phyloP scores from a whole-genome alignment of 2,329 filamentous ascomycete genomes.

The Calonectria hawksworthii region DNA sequence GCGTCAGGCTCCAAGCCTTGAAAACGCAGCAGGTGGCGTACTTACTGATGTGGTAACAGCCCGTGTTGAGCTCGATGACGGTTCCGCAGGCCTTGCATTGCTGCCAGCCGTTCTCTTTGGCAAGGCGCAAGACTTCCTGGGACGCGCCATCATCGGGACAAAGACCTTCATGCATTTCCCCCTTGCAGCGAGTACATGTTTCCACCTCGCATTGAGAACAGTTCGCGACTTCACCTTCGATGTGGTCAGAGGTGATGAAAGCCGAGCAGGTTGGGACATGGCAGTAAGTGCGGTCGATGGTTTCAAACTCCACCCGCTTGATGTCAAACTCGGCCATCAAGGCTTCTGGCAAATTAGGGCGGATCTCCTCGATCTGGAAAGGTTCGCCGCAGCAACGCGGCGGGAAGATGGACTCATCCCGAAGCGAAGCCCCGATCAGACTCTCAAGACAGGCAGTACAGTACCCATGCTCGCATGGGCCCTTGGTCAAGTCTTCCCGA shows the following conservation, averaged over 20 bases:
- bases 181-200: slow-evolving; percentile 68
- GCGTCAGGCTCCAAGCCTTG: background rate
- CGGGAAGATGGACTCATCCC: slow-evolving; percentile 67
- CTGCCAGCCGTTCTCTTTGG: slow-evolving; percentile 62
- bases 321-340: slow-evolving; percentile 54
- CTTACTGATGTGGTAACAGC: slow-evolving; percentile 72
- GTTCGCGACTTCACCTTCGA: slow-evolving; percentile 50
- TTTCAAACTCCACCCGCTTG: slow-evolving; percentile 65
- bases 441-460: slow-evolving; percentile 62
- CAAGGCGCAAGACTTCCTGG: slow-evolving; percentile 57
- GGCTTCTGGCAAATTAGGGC: slow-evolving; percentile 51
- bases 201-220: slow-evolving; percentile 58
- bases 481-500: accelerated
- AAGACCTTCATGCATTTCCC: slow-evolving; percentile 56
- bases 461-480: slow-evolving; percentile 63
- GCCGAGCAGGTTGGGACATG: slow-evolving; percentile 56
- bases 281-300: slow-evolving; percentile 66
- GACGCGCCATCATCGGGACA: slow-evolving; percentile 61
- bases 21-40: slow-evolving; percentile 16
- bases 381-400: slow-evolving; percentile 64
- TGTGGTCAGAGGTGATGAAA: slow-evolving; percentile 58
- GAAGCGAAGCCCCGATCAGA: slow-evolving; percentile 59
- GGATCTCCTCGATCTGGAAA: slow-evolving; percentile 55
- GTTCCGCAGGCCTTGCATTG: slow-evolving; percentile 60
- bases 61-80: slow-evolving; percentile 62